Percentiles rank a stretch among this genome's conserved stretches.
Conservation (phyloP, 306 rosid genomes). For the Fragaria iinumae region DNA sequence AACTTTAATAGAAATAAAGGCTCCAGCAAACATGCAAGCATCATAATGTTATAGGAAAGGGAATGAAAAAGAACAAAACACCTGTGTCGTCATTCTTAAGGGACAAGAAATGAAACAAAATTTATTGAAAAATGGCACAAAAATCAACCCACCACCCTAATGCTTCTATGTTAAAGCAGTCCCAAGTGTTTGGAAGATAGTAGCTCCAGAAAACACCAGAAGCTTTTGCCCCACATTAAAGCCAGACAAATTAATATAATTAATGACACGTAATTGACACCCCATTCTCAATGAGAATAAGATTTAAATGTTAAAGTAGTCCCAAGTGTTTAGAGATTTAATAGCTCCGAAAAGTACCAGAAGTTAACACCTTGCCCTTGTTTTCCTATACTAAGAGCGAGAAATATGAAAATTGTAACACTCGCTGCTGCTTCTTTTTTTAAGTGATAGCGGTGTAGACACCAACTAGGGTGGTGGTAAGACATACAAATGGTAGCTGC, state of each 20-base stretch:
- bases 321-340: not conserved
- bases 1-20: not conserved
- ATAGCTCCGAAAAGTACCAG: not conserved
- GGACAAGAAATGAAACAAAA: not conserved
- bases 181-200: not conserved
- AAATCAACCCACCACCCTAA: not conserved
- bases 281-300: not conserved
- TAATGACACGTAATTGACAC: not conserved
- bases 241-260: not conserved
- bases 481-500: not conserved
- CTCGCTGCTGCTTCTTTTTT: not conserved
- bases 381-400: not conserved
- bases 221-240: not conserved
- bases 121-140: not conserved
- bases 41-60: not conserved
- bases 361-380: not conserved
- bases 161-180: not conserved
- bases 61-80: not conserved
- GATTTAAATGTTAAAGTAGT: slow-evolving; percentile 7
- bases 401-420: not conserved
- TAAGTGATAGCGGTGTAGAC: not conserved
- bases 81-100: not conserved
- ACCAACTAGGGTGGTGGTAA: not conserved
- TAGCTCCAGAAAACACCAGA: not conserved
- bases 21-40: not conserved